A percentile compares a stretch with the other conserved stretches of the same genome.
These are phyloP conservation scores for Trebouxia sp. DNA, from an alignment of 139 green algal species.

Conservation along the genomic window DNA sequence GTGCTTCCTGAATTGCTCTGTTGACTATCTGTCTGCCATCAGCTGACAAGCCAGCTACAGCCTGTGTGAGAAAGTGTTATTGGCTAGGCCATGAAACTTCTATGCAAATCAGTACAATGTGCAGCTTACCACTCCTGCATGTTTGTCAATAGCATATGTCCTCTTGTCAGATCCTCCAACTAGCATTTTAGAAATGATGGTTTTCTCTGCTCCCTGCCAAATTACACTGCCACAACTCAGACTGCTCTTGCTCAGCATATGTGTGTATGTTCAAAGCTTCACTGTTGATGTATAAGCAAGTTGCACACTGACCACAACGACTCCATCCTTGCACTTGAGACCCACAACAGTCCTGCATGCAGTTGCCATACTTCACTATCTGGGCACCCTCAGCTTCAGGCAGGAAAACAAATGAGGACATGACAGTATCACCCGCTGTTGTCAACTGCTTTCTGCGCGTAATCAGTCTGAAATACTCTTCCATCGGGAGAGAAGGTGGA, in stretches of 20 bases:
- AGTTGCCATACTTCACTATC: too few relatives aligned
- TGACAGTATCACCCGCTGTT: conserved; percentile 87
- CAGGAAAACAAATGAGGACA: not conserved
- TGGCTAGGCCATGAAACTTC: too few relatives aligned
- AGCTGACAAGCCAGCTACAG: conserved; percentile 70
- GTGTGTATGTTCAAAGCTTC: not conserved
- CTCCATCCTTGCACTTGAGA: conserved; percentile 94
- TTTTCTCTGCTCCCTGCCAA: conserved; percentile 90
- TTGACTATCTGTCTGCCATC: conserved; percentile 88
- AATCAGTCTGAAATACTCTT: conserved; percentile 97
- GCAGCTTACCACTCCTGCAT: conserved; percentile 80
- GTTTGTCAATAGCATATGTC: conserved; percentile 84
- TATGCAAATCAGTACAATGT: too few relatives aligned
- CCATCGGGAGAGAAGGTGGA: conserved; percentile 98
- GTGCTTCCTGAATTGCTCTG: conserved; percentile 75
- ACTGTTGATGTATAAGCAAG: not conserved
- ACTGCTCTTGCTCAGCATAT: not conserved
- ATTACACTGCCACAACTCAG: not conserved
- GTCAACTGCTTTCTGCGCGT: conserved; percentile 98
- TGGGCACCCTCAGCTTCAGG: not conserved
- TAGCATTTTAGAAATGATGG: conserved; percentile 95
- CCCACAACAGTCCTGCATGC: conserved; percentile 88
- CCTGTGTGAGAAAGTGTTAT: conserved; percentile 38
- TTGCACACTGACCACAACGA: conserved; percentile 83
- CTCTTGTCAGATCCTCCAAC: conserved; percentile 86